Evolutionary conservation across 2,329 filamentous ascomycete genomes (phyloP).

Genomic region (Aspergillus calidoustus): DNA sequence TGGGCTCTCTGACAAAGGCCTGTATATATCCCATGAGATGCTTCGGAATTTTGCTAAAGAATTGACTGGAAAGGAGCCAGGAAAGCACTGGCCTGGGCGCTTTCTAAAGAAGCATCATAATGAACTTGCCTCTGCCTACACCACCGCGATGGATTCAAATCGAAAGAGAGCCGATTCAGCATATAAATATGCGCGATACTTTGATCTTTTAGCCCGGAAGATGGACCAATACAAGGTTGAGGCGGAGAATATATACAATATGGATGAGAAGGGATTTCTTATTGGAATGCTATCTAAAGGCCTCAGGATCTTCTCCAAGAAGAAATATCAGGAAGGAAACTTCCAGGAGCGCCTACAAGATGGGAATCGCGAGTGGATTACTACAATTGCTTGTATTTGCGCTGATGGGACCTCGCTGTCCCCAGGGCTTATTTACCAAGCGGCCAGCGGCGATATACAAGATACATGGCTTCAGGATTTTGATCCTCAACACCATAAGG

Average conservation of each 20-base stretch:
- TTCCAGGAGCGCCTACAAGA: constrained; percentile 19
- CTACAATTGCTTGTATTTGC: constrained; percentile 24
- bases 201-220: not conserved
- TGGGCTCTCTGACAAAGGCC: not conserved
- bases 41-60: not conserved
- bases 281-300: not conserved
- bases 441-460: constrained; percentile 21
- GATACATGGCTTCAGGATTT: constrained; percentile 22
- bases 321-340: constrained; percentile 13
- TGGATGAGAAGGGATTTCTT: not conserved
- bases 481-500: not conserved
- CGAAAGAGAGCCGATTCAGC: not conserved
- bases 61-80: not conserved
- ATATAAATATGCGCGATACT: not conserved
- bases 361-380: constrained; percentile 29
- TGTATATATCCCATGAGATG: not conserved
- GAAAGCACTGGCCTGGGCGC: not conserved
- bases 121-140: not conserved
- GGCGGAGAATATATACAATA: not conserved
- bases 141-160: not conserved
- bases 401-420: constrained; percentile 19
- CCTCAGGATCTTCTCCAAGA: constrained; percentile 23
- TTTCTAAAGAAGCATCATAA: not conserved
- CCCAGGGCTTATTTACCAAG: constrained; percentile 26
- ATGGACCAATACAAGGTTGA: not conserved